Evolutionary conservation across 805 yeast genomes (phyloP), one percentile per base, ranked within the genome.

Genomic region (Candida corydali): DNA sequence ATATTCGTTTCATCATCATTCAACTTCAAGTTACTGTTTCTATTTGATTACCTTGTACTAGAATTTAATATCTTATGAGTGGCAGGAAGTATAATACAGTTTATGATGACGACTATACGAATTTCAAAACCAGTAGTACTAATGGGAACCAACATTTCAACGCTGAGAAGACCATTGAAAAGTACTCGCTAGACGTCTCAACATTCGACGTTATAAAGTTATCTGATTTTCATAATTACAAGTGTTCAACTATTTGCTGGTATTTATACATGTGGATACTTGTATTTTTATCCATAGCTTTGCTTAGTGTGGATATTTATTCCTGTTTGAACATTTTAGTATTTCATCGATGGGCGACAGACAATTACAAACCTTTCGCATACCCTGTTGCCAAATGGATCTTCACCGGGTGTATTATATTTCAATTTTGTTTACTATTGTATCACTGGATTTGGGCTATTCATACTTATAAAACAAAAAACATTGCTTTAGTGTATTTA

Each of bases 391-490:
- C 73, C 39, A 66, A 65, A 51, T 83, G 91, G 91, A 61, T 83
- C n/a, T 83, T 82, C 52, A 76, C 83, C 2, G 86, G 82, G 3
- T 87, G 96, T 55, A 87, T 87, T 41, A 70, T 87, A 9, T 73
- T 84, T 37, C 82, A 91, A 8, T 65, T 85, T 33, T 58, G 73
- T 3, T 61, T 83, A 17, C 49, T 82, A 34, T 43, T 78, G 1
- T 78, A 78, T 59, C 82, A 79, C 36, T 63, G 74, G 51, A 46
- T 75, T 4, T 63, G 75, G 58, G 93, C 87, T 1, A 60, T 75
- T 8, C 66, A 71, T 34, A 69, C 80, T 8, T 80, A 70, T 47
- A 62, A 70, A 29, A 76, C 86, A 2, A 64, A 74, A 40, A 80
- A 80, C 55, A 80, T 87, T 34, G 81, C 88, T 2, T 59, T 77